Percentiles rank a stretch among this genome's conserved stretches.
Evolutionary conservation across 305 asterid genomes (phyloP).

Genomic region (Ruellia speciosa): DNA sequence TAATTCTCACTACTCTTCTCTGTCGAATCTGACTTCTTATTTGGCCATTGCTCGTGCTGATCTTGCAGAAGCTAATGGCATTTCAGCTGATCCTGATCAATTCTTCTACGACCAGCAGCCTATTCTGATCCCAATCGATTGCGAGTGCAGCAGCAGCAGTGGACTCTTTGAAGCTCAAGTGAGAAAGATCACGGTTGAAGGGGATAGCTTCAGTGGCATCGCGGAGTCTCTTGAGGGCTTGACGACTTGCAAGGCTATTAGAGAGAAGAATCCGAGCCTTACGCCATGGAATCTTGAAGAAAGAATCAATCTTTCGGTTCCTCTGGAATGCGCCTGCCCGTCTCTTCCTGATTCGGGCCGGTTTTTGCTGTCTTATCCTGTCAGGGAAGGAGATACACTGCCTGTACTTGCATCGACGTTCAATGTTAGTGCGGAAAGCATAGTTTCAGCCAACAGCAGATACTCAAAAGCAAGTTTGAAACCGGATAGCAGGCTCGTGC

Average conservation of each 20-base stretch:
- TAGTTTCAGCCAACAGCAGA: constrained; percentile 31
- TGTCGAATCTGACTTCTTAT: constrained; percentile 35
- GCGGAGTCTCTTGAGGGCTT: constrained; percentile 45
- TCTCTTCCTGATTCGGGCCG: constrained; percentile 21
- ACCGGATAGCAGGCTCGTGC: constrained; percentile 26
- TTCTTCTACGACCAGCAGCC: constrained; percentile 28
- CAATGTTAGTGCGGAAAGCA: constrained; percentile 31
- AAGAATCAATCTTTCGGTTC: constrained; percentile 24
- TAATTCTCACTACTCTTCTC: constrained; percentile 39
- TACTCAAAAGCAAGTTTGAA: constrained; percentile 24
- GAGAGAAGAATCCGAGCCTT: constrained; percentile 35
- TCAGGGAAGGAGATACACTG: constrained; percentile 40
- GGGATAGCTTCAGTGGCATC: constrained; percentile 45
- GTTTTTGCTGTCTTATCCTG: constrained; percentile 47
- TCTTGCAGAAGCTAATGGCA: constrained; percentile 37
- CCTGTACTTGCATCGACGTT: constrained; percentile 28
- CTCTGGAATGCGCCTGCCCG: constrained; percentile 52
- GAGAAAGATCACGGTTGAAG: constrained; percentile 30
- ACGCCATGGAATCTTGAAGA: constrained; percentile 32
- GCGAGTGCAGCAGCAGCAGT: constrained; percentile 27
- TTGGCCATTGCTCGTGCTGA: constrained; percentile 28
- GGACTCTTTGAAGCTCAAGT: constrained; percentile 36
- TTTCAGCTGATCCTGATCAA: constrained; percentile 25
- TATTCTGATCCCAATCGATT: constrained; percentile 45
- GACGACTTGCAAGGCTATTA: constrained; percentile 38